Evolutionary conservation across 768 basidiomycete species (phyloP), one percentile per base, ranked within the genome.

Genomic region (Boletales sp.): DNA sequence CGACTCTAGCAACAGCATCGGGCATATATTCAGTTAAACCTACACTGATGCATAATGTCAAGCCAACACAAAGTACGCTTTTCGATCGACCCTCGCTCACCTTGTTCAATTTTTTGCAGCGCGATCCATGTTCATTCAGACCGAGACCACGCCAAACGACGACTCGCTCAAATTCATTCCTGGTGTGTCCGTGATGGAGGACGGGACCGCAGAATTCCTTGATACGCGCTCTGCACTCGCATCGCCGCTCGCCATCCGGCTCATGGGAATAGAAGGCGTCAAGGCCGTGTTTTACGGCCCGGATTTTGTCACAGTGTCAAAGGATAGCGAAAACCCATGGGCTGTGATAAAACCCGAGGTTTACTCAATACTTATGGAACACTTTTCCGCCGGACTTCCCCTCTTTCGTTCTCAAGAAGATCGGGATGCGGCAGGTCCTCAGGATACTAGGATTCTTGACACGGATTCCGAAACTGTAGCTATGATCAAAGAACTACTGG

Each of bases 131-230:
- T 98, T 98, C 74, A 96, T 98, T 50, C 96, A 99, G 71, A 98
- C 95, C 5, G 94, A 97, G 72, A 83, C 85, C 10, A 99, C 96
- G 0, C 96, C 96, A 0, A 99, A 99, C 67, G 90, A 92, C 31
- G 93, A 97, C 65, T 95, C 94, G 1, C 80, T 99, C 45, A 98
- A 99, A 69, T 99, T 99, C 72, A 93, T 99, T 51, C 96, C 95
- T 1, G 96, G 96, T 0, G 77, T 85, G 19, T 68, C 83, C 28
- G 94, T 99, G 28, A 93, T 96, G 84, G 81, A 81, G 36, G 81
- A 83, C 21, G 93, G 92, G 39, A 89, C 88, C 1, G 92, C 94
- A 8, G 96, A 99, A 69, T 97, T 99, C 68, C 82, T 96, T 43
- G 92, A 95, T 66, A 86, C 87, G 4, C 84, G 86, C 38, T 76